Evolutionary conservation across 2,329 filamentous ascomycete species (phyloP), one percentile per base, ranked within the genome.

Genomic region (Hypoxylon sp.): DNA sequence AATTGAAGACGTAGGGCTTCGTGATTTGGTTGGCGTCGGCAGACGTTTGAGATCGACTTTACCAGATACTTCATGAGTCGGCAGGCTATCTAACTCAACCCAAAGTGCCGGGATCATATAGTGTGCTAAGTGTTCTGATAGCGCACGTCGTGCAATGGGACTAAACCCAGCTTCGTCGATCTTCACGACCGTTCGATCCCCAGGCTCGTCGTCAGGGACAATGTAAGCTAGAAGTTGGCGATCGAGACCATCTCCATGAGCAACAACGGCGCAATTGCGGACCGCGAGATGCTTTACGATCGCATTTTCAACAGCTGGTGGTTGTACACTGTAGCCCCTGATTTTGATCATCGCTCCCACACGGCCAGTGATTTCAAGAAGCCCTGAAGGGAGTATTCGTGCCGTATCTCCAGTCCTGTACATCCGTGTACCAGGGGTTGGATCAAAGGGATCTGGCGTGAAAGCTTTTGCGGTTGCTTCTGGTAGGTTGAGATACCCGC

Each of bases 51-150:
- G 83, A 73, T 95, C 91, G 19, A 90, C 88, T 80, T 95, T 95
- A 19, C 92, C 92, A 13, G 92, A 94, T 1, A 95, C 92, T 54
- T 88, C 89, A 73, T 94, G 90, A 0, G 92, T 94, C 0, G 92
- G 92, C 4, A 95, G 80, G 67, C 87, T 85, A 2, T 91, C 86
- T 33, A 94, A 80, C 74, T 91, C 87, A 39, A 94, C 89, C 92
- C 92, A 95, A 2, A 94, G 79, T 0, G 91, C 85, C 0, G 92
- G 92, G 59, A 95, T 91, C 92, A 95, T 94, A 79, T 95, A 95
- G 69, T 93, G 91, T 1, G 92, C 92, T 31, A 95, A 84, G 69
- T 89, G 88, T 14, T 86, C 82, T 0, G 89, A 85, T 2, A 95
- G 84, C 14, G 86, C 85, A 61, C 89, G 87, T 51, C 92, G 86